Percentiles rank a stretch among this genome's conserved stretches.
Conservation (phyloP, 805 yeast genomes). For the Ogataea corticis region DNA sequence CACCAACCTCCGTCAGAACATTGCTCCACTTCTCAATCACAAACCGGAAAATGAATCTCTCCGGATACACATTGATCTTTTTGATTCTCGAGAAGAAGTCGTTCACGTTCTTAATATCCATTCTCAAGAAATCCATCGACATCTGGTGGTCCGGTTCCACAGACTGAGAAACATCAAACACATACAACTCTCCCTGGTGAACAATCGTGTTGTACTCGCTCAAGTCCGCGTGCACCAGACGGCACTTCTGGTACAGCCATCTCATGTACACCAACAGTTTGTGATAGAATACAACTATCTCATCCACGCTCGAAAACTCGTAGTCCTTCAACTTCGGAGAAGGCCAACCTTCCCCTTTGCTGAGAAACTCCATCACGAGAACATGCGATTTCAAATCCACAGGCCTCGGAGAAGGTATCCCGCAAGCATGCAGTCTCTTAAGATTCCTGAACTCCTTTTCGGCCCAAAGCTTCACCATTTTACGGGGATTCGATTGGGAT, state of each 20-base stretch:
- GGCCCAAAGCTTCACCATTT: slow-evolving; percentile 98
- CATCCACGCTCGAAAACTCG: slow-evolving; percentile 65
- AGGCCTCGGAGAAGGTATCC: slow-evolving; percentile 94
- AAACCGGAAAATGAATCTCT: slow-evolving; percentile 77
- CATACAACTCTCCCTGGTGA: slow-evolving; percentile 73
- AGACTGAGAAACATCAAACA: slow-evolving; percentile 95
- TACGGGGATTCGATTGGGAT: slow-evolving; percentile 87
- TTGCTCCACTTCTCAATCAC: slow-evolving; percentile 52
- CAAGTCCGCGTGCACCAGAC: slow-evolving; percentile 93
- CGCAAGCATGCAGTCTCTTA: slow-evolving; percentile 73
- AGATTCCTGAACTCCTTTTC: slow-evolving; percentile 95
- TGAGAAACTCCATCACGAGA: slow-evolving; percentile 88
- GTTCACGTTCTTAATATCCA: slow-evolving; percentile 96
- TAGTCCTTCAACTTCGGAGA: slow-evolving; percentile 90
- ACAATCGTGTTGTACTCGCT: slow-evolving; percentile 92
- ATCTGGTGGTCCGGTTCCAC: slow-evolving; percentile 98
- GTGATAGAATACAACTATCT: slow-evolving; percentile 66
- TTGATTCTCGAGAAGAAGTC: slow-evolving; percentile 75
- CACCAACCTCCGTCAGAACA: slow-evolving; percentile 15
- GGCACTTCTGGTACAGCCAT: slow-evolving; percentile 81
- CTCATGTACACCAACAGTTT: slow-evolving; percentile 85
- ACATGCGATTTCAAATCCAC: slow-evolving; percentile 86
- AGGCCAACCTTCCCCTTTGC: slow-evolving; percentile 80
- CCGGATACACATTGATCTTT: slow-evolving; percentile 77
- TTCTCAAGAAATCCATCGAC: slow-evolving; percentile 90